These are phyloP conservation scores for Dactylonectria macrodidyma DNA, from an alignment of 2,329 filamentous ascomycete genomes.

Conservation along the genomic window DNA sequence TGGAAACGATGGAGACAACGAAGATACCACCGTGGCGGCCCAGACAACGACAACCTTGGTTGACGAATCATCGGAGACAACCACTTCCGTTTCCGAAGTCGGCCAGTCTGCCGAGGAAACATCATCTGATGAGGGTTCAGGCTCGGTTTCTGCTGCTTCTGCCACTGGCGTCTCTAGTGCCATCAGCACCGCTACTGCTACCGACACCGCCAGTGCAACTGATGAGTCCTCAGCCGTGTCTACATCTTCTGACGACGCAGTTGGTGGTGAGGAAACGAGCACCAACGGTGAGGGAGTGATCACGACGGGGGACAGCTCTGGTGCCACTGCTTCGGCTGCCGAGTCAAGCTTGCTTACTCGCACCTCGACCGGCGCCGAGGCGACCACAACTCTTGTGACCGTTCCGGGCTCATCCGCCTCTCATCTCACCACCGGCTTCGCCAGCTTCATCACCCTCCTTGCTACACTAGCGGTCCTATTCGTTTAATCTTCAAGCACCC, in stretches of 20 bases:
- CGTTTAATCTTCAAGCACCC: conserved; percentile 39
- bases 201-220: neutral
- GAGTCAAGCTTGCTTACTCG: conserved; percentile 37
- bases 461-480: conserved; percentile 41
- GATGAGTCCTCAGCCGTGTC: conserved; percentile 4
- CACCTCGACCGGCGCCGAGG: conserved; percentile 32
- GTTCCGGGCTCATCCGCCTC: conserved; percentile 39
- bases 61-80: neutral
- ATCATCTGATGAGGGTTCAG: neutral
- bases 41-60: neutral
- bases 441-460: conserved; percentile 38
- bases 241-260: neutral
- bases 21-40: neutral
- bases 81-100: neutral
- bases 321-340: conserved; percentile 4
- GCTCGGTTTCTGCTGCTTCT: conserved; percentile 4
- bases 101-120: neutral
- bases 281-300: neutral
- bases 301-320: neutral
- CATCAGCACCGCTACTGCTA: neutral
- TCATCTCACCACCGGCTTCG: conserved; percentile 36
- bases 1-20: neutral
- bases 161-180: neutral
- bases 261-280: neutral
- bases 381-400: conserved; percentile 34